Base-by-base conservation (phyloP, 2,329 filamentous ascomycete species). In the Plectosphaerella sp. region DNA sequence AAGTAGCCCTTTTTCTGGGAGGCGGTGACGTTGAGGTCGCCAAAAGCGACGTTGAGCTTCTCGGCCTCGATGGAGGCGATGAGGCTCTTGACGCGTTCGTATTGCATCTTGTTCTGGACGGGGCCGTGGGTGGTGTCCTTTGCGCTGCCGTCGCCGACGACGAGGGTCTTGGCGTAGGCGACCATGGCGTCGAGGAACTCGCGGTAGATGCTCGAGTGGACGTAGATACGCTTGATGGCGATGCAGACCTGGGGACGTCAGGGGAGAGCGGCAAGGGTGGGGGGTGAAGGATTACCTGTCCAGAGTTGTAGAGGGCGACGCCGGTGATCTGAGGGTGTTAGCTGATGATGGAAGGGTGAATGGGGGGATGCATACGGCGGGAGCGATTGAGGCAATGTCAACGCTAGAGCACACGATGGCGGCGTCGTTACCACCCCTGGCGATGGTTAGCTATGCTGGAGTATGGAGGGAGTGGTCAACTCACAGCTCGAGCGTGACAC, bases 61-160 rank as follows among this genome's bases (percentile, higher is more conserved):
- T 54, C 50, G 45, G 50, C 22, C 36, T 57, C 54, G 3, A 57
- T 55, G 20, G 54, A 53, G 35, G 48, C 50, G 46, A 57, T 53
- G 3, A 57, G 49, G 15, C 49, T 53, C 55, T 50, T 57, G 55
- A 57, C 51, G 45, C 43, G 55, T 47, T 85, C 78, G 61, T 76
- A 88, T 64, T 88, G 86, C 76, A 83, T 78, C 57, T 74, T 67
- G 66, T 88, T 88, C 54, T 84, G 82, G 3, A 88, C 67, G 0
- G 86, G 86, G 1, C 82, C 79, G 52, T 83, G 49, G n/a, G 55
- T 49, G 4, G 51, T 57, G 49, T 51, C 53, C 15, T 49, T 51
- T 41, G 47, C 16, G 20, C 49, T 49, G 10, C 55, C 55, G 47
- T 57, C 55, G 7, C 55, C 55, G 20, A 57, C 43, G 2, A 50